Base-by-base conservation (phyloP, 805 yeast species). In the Myxozyma kluyveri region DNA sequence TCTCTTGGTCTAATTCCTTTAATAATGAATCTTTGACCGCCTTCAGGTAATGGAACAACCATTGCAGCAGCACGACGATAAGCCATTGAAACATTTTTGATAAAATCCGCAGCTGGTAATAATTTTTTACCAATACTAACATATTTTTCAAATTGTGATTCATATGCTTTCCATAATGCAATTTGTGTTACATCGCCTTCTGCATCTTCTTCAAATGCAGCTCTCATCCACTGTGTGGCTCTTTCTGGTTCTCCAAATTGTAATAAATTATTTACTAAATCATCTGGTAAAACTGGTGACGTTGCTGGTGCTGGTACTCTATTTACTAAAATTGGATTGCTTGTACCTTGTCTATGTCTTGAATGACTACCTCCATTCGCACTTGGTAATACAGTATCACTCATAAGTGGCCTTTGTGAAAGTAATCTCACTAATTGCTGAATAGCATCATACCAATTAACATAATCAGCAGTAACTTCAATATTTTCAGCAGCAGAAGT, bases 51-150 rank as follows among this genome's bases (percentile, higher is more conserved):
- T 48, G 80, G 79, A 22, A 91, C 80, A 14, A 93, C 98, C 91
- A 89, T 90, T 0, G 99, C 98, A 47, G 87, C 84, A 2, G 96
- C 88, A 61, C 82, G 80, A 17, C 86, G 83, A 38, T 52, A 52
- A 66, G 93, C 93, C 54, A 81, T 80, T 31, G 90, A 84, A 19
- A 91, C 98, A 65, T 93, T 91, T 63, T 91, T 88, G 67, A 93
- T 93, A 68, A 93, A 93, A 60, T 93, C 98, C 10, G 93, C 97
- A 0, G 99, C 99, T 0, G 96, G 96, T 29, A 91, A 75, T 45
- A 91, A 72, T 60, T 81, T 79, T 35, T 79, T 75, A 62, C 83
- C 78, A 27, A 71, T 74, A 40, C 72, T 69, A 2, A 73, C 73
- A 49, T 78, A 79, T 49, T 77, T 78, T 55, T 84, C 84, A 63